Base-by-base conservation (phyloP, 2,329 filamentous ascomycete species). In the Emericellopsis cladophorae region DNA sequence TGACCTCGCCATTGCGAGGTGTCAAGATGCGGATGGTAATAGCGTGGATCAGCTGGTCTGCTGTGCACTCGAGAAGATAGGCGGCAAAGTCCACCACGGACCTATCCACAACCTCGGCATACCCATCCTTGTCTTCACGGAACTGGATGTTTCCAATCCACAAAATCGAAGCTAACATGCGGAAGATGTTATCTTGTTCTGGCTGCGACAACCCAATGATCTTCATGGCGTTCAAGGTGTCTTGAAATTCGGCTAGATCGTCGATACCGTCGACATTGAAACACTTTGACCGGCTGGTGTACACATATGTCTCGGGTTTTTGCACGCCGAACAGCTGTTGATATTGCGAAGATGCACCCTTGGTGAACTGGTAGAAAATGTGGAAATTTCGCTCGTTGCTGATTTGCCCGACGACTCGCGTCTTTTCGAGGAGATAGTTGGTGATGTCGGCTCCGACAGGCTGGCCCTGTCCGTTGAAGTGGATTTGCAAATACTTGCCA, bases 301-400 rank as follows among this genome's bases (percentile, higher is more conserved):
- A 98, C 21, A 85, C 66, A 60, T 98, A 98, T 29, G 88, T 86
- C 54, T 94, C 84, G 21, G 92, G 92, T 51, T 83, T 82, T 59
- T 96, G 90, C 16, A 98, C 70, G 39, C 92, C 92, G 56, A 86
- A 95, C n/a, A 70, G 79, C 54, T 92, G 79, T 58, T 87, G 74
- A 62, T 96, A 93, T 44, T 82, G 77, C 50, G 82, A 73, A n/a
- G 88, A 84, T 9, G 90, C 90, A 4, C 85, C 88, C 65, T 96
- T 98, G 37, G 92, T 86, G 61, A 96, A 95, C 61, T 98, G 92
- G 65, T 98, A 98, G 61, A 98, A 98, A 54, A 98, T 96, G 65
- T 98, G 92, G 62, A 98, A 98, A 65, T 95, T 96, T 51, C 92
- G 79, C 72, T 98, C 92, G 59, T 95, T 94, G 44, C 68, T 72